Percentiles rank a stretch among this genome's conserved stretches.
These are phyloP conservation scores for Camellia oleifera DNA, from an alignment of 179 eudicot genomes.

Conservation along the genomic window DNA sequence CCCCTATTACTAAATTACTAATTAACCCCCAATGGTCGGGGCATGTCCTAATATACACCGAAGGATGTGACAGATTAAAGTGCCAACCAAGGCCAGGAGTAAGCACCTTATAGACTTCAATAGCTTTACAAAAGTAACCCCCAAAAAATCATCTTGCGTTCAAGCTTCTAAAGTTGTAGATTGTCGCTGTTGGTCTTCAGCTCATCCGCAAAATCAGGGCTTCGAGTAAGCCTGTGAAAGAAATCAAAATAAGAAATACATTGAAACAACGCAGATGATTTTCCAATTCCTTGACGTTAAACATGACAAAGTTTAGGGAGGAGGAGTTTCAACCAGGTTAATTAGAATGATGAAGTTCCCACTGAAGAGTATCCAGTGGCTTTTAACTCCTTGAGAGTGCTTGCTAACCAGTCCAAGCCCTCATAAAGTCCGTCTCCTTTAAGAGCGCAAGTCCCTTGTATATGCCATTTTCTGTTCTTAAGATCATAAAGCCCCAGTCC, in stretches of 20 bases:
- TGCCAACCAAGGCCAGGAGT: not conserved
- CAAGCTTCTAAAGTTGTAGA: not conserved
- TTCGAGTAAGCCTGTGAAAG: constrained; percentile 6
- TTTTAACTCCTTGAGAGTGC: constrained; percentile 87
- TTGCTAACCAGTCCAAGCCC: constrained; percentile 97
- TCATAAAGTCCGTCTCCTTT: constrained; percentile 97
- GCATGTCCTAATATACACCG: constrained; percentile 1
- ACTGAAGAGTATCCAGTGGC: constrained; percentile 77
- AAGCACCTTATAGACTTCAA: not conserved
- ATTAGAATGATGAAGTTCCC: constrained; percentile 61
- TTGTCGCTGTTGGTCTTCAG: not conserved
- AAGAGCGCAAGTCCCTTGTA: constrained; percentile 96
- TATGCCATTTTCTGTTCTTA: constrained; percentile 96
- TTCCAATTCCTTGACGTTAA: not conserved
- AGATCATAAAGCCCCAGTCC: constrained; percentile 88
- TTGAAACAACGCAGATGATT: not conserved
- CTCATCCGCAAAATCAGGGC: constrained; percentile 1
- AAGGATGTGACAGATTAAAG: not conserved
- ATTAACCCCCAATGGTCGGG: not conserved
- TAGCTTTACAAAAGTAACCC: not conserved
- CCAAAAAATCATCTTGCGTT: not conserved
- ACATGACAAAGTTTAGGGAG: not conserved
- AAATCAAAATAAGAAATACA: not conserved
- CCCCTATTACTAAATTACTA: not conserved
- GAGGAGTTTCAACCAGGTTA: constrained; percentile 30